A percentile compares a stretch with the other conserved stretches of the same genome.
phyloP scores from a whole-genome alignment of 495 filamentous ascomycete genomes.

The Penicillium cataractarum region DNA sequence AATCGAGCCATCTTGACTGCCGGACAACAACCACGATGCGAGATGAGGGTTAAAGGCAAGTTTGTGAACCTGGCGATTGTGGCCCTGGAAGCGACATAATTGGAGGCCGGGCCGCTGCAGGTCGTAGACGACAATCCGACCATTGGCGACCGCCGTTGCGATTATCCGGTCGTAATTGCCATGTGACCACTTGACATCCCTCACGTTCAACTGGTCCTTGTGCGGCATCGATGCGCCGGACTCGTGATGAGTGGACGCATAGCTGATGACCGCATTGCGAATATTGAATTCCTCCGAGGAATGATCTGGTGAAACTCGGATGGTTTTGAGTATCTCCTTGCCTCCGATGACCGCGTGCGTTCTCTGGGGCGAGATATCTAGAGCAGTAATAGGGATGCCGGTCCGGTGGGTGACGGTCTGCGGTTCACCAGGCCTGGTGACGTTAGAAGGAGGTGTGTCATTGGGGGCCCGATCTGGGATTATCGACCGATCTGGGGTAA shows the following conservation, averaged over 20 bases:
- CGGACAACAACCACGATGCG: conserved; percentile 78
- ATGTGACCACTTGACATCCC: conserved; percentile 85
- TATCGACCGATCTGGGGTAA: conserved; percentile 1
- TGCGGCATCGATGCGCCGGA: conserved; percentile 55
- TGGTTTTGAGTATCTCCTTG: conserved; percentile 81
- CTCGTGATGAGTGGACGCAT: conserved; percentile 63
- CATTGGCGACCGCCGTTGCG: conserved; percentile 82
- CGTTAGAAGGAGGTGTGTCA: conserved; percentile 25
- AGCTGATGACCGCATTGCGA: conserved; percentile 71
- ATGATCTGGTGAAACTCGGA: conserved; percentile 68
- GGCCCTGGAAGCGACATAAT: conserved; percentile 78
- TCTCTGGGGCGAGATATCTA: conserved; percentile 78
- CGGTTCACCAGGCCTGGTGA: conserved; percentile 62
- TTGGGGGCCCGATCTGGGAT: conserved; percentile 10
- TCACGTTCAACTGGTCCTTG: conserved; percentile 76
- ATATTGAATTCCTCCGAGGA: conserved; percentile 81
- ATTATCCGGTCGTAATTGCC: conserved; percentile 65
- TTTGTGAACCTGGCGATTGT: conserved; percentile 88
- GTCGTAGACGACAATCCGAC: conserved; percentile 87
- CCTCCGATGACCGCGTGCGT: conserved; percentile 81
- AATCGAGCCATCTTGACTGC: conserved; percentile 89
- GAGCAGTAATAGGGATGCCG: conserved; percentile 68
- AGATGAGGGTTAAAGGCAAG: conserved; percentile 87
- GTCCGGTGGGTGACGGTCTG: conserved; percentile 76
- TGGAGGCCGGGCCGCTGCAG: conserved; percentile 73